These are phyloP conservation scores for Penicillium occitanis DNA, from an alignment of 2,329 filamentous ascomycete species.

Conservation along the genomic window DNA sequence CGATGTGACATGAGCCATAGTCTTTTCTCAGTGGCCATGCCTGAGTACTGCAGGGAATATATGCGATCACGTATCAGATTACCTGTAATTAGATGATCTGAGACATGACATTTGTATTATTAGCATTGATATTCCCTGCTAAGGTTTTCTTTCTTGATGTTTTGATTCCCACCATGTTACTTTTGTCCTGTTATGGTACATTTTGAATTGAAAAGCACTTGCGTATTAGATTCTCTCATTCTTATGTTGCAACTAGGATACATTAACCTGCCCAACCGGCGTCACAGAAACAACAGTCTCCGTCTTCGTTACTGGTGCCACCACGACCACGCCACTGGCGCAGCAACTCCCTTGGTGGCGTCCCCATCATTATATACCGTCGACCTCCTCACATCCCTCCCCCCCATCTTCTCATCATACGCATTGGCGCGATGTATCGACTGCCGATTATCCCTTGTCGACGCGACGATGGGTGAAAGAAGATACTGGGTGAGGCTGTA, in stretches of 20 bases:
- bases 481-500: neutral
- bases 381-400: neutral
- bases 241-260: neutral
- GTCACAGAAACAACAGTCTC: neutral
- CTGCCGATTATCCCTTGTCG: neutral
- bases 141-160: constrained; percentile 6
- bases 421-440: neutral
- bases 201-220: constrained; percentile 19
- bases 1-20: constrained; percentile 14
- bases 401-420: neutral
- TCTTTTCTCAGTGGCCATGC: constrained; percentile 7
- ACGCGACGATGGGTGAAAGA: neutral
- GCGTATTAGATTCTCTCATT: neutral
- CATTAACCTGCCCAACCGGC: neutral
- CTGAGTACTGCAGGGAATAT: constrained; percentile 13
- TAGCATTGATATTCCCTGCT: constrained; percentile 7
- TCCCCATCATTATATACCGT: neutral
- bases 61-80: constrained; percentile 4
- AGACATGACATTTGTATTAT: constrained; percentile 17
- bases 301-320: neutral
- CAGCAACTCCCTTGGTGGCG: neutral
- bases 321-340: neutral
- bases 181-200: constrained; percentile 15
- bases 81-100: neutral
- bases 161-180: constrained; percentile 21